These are phyloP conservation scores for Candida chilensis DNA, from an alignment of 805 yeast species.

Conservation along the genomic window DNA sequence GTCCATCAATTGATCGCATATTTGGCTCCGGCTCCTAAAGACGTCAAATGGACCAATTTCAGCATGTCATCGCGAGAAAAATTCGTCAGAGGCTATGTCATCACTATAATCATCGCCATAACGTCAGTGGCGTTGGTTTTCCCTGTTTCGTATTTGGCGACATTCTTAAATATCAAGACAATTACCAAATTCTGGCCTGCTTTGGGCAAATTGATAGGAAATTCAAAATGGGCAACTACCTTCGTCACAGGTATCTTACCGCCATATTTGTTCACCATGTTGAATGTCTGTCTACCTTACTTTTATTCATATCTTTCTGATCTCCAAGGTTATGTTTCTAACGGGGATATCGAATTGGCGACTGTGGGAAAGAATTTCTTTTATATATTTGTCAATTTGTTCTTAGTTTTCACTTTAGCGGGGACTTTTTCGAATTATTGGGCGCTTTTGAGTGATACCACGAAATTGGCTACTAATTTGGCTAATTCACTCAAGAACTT, in stretches of 20 bases:
- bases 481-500: slow-evolving; percentile 43
- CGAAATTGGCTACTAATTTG: slow-evolving; percentile 45
- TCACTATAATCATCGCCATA: slow-evolving; percentile 33
- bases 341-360: slow-evolving; percentile 50
- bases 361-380: slow-evolving; percentile 50
- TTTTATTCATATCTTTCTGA: slow-evolving; percentile 40
- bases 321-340: slow-evolving; percentile 44
- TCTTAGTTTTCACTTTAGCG: slow-evolving; percentile 50
- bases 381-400: slow-evolving; percentile 52
- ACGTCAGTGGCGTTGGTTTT: slow-evolving; percentile 44
- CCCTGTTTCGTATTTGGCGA: slow-evolving; percentile 47
- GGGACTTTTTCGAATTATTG: slow-evolving; percentile 56
- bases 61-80: slow-evolving; percentile 26
- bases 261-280: slow-evolving; percentile 46
- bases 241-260: slow-evolving; percentile 56
- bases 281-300: slow-evolving; percentile 46
- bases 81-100: slow-evolving; percentile 23
- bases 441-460: slow-evolving; percentile 48
- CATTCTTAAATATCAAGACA: slow-evolving; percentile 46
- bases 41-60: slow-evolving; percentile 36
- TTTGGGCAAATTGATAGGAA: slow-evolving; percentile 40
- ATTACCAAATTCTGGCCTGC: slow-evolving; percentile 52
- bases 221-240: slow-evolving; percentile 42
- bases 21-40: slow-evolving; percentile 39
- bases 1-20: slow-evolving; percentile 30